A percentile compares a stretch with the other conserved stretches of the same genome.
phyloP scores from a whole-genome alignment of 1,284 basidiomycete species.

The Cutaneotrichosporon sp. region DNA sequence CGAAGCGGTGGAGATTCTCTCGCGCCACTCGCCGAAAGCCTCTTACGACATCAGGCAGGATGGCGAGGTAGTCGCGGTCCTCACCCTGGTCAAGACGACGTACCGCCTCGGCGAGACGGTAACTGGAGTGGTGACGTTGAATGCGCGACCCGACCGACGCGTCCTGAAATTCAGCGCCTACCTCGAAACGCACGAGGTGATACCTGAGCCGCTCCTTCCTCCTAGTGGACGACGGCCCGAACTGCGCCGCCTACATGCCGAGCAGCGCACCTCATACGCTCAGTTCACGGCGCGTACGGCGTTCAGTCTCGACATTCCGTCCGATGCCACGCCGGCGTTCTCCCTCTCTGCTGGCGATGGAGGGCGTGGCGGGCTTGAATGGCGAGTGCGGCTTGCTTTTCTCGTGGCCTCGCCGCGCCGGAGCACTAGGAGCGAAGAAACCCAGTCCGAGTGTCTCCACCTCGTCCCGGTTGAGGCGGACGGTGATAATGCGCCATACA shows the following conservation, averaged over 20 bases:
- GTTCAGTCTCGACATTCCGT: constrained; percentile 84
- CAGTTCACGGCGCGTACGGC: constrained; percentile 69
- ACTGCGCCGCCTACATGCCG: constrained; percentile 66
- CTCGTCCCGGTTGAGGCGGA: constrained; percentile 29
- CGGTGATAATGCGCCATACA: constrained; percentile 24
- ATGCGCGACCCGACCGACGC: constrained; percentile 55
- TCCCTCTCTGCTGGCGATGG: constrained; percentile 55
- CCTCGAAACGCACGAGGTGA: constrained; percentile 77
- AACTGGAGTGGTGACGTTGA: constrained; percentile 79
- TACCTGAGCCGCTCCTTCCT: constrained; percentile 62
- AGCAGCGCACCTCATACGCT: constrained; percentile 73
- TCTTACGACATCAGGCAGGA: constrained; percentile 93
- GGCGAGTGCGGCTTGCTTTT: constrained; percentile 78
- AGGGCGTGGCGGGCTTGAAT: constrained; percentile 68
- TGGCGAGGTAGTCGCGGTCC: constrained; percentile 75
- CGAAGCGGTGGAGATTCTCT: constrained; percentile 86
- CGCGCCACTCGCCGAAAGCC: constrained; percentile 82
- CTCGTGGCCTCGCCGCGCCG: constrained; percentile 66
- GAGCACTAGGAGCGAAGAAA: constrained; percentile 42
- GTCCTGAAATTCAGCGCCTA: constrained; percentile 68
- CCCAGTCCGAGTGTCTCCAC: constrained; percentile 42
- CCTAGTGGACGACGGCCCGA: constrained; percentile 36
- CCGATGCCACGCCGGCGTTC: constrained; percentile 82
- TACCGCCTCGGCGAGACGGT: constrained; percentile 88
- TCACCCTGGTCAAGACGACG: constrained; percentile 86